Evolutionary conservation across 768 basidiomycete species (phyloP), one percentile per base, ranked within the genome.

Genomic region (Paxillus rubicundulus): DNA sequence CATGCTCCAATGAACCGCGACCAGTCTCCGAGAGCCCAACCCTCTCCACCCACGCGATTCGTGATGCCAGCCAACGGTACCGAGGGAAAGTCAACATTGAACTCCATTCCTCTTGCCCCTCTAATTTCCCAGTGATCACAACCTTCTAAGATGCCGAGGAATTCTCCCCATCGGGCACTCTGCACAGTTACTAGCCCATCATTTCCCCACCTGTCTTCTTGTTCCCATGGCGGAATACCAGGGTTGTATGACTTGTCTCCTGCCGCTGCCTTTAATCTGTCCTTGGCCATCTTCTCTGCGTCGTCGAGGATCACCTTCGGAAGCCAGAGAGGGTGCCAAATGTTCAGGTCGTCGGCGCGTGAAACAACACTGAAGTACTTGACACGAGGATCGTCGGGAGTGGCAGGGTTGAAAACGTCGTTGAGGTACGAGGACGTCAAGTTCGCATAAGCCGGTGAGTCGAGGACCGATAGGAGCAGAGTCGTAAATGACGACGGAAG

Each of bases 101-200:
- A 76, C 50, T 86, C 89, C 59, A 86, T 73, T 4, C 93, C 91
- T n/a, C 86, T 72, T 18, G 91, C 86, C 0, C 96, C 97, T 55
- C 97, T 74, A 66, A 98, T 81, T 61, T 96, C 89, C 97, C 97
- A 99, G 63, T 99, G 97, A 74, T 99, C 94, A 60, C 86, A 88
- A 2, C 86, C 87, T 57, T 96, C 89, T 62, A 98, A 75, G 16
- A 82, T 82, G 4, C 97, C 97, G 30, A 99, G 72, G 67, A 94
- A 98, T 64, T 97, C 91, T 16, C 97, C 97, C 95, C 96, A 98
- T 58, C 85, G 84, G 5, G 97, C 92, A 61, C 88, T 90, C 58
- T 89, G 84, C n/a, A 99, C 78, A 14, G 87, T 87, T 14, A 98
- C 95, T 33, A 98, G 77, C 0, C 92, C 93, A 61, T 98, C 95